phyloP scores from a whole-genome alignment of 1,139 yeast genomes.

The Hemisphaericaspora subhashii region DNA sequence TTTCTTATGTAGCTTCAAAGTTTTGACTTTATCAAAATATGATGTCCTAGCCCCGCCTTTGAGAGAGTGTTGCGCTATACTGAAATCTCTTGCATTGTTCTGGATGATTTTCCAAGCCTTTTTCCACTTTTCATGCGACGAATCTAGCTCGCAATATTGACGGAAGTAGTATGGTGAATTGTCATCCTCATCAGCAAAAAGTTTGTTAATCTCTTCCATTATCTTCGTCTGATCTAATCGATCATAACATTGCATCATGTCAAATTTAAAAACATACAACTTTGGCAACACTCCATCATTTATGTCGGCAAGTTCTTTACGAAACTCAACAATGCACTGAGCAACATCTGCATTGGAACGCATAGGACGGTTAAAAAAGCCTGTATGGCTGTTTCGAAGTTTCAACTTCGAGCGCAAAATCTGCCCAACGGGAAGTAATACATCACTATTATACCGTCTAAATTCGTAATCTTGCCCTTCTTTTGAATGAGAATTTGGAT shows the following conservation, averaged over 20 bases:
- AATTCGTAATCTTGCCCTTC: constrained; percentile 19
- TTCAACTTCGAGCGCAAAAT: constrained; percentile 14
- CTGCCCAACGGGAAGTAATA: constrained; percentile 25
- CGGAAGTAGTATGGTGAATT: constrained; percentile 17
- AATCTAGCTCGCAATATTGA: constrained; percentile 11
- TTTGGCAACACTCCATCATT: constrained; percentile 28
- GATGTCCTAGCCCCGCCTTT: neutral
- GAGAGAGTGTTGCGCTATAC: neutral
- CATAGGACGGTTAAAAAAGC: constrained; percentile 23
- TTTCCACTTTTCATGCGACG: constrained; percentile 7
- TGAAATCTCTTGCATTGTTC: neutral
- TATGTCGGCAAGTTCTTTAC: constrained; percentile 16
- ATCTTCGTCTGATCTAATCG: constrained; percentile 58
- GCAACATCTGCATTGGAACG: constrained; percentile 30
- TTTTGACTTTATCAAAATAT: constrained; percentile 27
- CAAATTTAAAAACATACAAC: constrained; percentile 66
- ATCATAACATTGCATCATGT: constrained; percentile 79
- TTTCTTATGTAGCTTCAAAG: constrained; percentile 24
- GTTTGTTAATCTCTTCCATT: constrained; percentile 26
- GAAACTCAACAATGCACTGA: constrained; percentile 16
- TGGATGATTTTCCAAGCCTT: neutral
- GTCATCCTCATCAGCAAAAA: constrained; percentile 23
- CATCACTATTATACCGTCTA: constrained; percentile 17
- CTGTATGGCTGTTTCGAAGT: constrained; percentile 5
- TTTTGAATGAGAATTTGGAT: constrained; percentile 5